A percentile compares a stretch with the other conserved stretches of the same genome.
Conservation (phyloP, 352 stramenopile species). For the Pythium volutum region DNA sequence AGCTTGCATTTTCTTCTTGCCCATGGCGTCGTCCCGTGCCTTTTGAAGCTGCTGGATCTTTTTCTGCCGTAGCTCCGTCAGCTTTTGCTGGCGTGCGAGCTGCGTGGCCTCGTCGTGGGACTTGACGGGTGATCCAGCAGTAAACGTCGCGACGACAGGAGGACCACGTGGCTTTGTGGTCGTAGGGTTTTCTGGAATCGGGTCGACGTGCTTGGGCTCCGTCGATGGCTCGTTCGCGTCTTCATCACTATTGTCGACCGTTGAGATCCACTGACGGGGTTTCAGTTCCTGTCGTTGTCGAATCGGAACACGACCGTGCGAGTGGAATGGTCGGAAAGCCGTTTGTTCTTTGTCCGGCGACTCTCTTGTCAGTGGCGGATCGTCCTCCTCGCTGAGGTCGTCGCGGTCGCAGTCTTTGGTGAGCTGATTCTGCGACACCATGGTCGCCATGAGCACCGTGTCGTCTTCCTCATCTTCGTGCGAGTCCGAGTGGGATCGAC, state of each 20-base stretch:
- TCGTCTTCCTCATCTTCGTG: slow-evolving; percentile 6
- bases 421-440: not conserved
- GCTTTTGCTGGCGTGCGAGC: slow-evolving; percentile 27
- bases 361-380: not conserved
- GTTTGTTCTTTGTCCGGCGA: not conserved
- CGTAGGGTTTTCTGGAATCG: not conserved
- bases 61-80: slow-evolving; percentile 50
- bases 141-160: slow-evolving; percentile 6
- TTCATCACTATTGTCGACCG: not conserved
- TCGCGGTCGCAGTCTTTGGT: not conserved
- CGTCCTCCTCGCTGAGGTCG: no score
- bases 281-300: slow-evolving; percentile 1
- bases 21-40: slow-evolving; percentile 32
- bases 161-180: not conserved
- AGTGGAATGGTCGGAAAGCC: slow-evolving; percentile 12
- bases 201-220: not conserved
- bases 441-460: slow-evolving; percentile 16
- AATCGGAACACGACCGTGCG: slow-evolving; percentile 42
- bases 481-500: not conserved
- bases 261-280: not conserved
- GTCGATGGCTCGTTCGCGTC: no score
- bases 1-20: slow-evolving; percentile 32
- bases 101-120: slow-evolving; percentile 6
- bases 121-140: slow-evolving; percentile 2
- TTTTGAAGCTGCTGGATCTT: slow-evolving; percentile 68